A percentile compares a stretch with the other conserved stretches of the same genome.
Evolutionary conservation across 176 grass and related monocot genomes (phyloP).

Genomic region (Panicum miliaceum): DNA sequence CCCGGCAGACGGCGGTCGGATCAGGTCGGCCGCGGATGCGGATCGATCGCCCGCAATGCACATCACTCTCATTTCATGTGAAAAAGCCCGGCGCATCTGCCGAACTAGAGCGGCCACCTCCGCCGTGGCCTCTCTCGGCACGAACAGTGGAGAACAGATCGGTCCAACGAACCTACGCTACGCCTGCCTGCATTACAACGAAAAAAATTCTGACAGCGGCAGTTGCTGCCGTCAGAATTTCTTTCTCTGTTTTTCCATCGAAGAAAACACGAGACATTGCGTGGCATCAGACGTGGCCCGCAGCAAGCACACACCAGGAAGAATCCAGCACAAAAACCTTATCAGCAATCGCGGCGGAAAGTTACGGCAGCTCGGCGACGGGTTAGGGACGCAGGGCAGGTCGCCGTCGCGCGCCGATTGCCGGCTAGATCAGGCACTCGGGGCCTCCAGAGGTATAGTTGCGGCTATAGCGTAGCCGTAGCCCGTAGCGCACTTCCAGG

Average conservation of each 20-base stretch:
- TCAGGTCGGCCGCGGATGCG: constrained; percentile 9
- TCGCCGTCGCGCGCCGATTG: constrained; percentile 16
- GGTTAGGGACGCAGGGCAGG: constrained; percentile 5
- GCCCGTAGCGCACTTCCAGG: neutral
- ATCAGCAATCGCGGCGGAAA: constrained; percentile 4
- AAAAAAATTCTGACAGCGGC: neutral
- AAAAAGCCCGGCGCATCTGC: constrained; percentile 19
- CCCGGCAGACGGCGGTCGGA: neutral
- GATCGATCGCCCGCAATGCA: constrained; percentile 8
- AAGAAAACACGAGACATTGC: too few relatives aligned
- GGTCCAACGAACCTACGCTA: constrained; percentile 10
- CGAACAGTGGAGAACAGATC: neutral
- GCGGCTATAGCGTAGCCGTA: neutral
- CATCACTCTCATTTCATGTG: neutral
- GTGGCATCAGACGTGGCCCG: neutral
- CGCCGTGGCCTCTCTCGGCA: neutral
- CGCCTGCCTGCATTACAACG: neutral
- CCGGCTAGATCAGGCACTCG: neutral
- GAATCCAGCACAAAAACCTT: neutral
- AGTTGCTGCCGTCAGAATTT: too few relatives aligned
- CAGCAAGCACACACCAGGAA: constrained; percentile 8
- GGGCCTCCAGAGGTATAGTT: neutral
- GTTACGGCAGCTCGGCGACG: constrained; percentile 29
- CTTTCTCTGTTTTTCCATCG: neutral
- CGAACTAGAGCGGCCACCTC: neutral